These are phyloP conservation scores for Babesia gibsoni DNA, from an alignment of 169 alveolate species.

Conservation along the genomic window DNA sequence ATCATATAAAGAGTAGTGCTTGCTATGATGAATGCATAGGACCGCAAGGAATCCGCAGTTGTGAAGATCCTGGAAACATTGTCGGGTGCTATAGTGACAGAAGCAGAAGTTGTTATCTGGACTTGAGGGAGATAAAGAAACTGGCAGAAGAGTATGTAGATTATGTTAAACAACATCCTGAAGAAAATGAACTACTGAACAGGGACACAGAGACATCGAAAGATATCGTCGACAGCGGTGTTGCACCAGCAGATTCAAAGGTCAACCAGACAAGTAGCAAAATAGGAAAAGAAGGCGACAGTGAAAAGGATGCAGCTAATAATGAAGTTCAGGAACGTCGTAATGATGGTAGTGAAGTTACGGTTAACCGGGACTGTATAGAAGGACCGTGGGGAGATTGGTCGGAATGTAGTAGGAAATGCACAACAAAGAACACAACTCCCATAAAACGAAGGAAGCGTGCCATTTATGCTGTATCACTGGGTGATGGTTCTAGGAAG, in stretches of 20 bases:
- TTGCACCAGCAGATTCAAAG: not conserved
- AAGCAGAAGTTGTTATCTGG: not conserved
- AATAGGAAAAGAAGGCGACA: not conserved
- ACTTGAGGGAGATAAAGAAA: not conserved
- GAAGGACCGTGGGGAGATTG: conserved; percentile 62
- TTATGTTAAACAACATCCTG: not conserved
- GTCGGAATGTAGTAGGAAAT: conserved; percentile 52
- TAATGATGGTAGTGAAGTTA: not conserved
- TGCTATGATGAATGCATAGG: conserved; percentile 21
- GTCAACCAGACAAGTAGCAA: not conserved
- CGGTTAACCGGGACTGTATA: conserved; percentile 22
- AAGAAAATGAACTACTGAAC: not conserved
- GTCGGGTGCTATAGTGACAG: not conserved
- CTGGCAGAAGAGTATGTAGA: not conserved
- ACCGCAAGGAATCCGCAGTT: not conserved
- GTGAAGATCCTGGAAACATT: not conserved
- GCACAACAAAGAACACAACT: conserved; percentile 1
- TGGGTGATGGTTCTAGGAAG: not conserved
- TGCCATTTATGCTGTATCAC: conserved; percentile 6
- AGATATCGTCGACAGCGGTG: not conserved
- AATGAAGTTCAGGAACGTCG: not conserved
- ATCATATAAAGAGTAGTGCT: not conserved
- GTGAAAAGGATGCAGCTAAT: not conserved
- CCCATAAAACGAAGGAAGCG: conserved; percentile 14
- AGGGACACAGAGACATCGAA: not conserved